Base-by-base conservation (phyloP, 805 yeast genomes). In the Pichia exigua region DNA sequence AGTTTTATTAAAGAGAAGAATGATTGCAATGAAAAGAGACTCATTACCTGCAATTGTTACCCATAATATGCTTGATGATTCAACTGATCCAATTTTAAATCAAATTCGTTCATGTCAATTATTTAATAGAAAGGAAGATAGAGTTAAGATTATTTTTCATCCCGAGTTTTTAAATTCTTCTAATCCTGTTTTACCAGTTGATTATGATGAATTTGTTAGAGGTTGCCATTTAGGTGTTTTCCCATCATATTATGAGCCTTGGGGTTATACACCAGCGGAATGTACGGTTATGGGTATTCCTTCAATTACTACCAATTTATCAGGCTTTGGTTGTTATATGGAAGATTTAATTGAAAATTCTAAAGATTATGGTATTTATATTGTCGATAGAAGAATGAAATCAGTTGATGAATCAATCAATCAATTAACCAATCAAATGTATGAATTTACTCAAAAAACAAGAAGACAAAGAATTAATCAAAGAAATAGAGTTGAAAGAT, bases 251-350 rank as follows among this genome's bases (percentile, higher is more conserved):
- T 92, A 92, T 66, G 99, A 92, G 72, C 99, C 99, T 4, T 92
- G 99, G 99, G 99, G 99, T 41, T 92, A 92, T 69, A 92, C 99
- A 2, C 99, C 99, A 3, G 98, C 98, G 10, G 99, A 92, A 68
- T 94, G 99, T 74, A 92, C 99, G 0, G 99, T 94, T 24, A 92
- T 92, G 99, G 99, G 99, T 51, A 95, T 94, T 54, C 99, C 99
- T 18, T 88, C 97, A 8, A 87, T 92, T 63, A 92, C 99, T 12
- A 92, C 99, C 42, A 92, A 92, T 67, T 73, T 92, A 54, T 88
- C 97, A 2, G 99, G 99, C 1, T 92, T 92, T 65, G 99, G 99
- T 47, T 95, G 98, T 59, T 92, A 92, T 72, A 92, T 92, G 98
- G 99, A 92, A 71, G 97, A 92, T 67, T 76, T 92, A 57, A 92